Evolutionary conservation across 192 early-diverging fungal species (phyloP), one percentile per base, ranked within the genome.

Genomic region (Haplosporangium gracile): DNA sequence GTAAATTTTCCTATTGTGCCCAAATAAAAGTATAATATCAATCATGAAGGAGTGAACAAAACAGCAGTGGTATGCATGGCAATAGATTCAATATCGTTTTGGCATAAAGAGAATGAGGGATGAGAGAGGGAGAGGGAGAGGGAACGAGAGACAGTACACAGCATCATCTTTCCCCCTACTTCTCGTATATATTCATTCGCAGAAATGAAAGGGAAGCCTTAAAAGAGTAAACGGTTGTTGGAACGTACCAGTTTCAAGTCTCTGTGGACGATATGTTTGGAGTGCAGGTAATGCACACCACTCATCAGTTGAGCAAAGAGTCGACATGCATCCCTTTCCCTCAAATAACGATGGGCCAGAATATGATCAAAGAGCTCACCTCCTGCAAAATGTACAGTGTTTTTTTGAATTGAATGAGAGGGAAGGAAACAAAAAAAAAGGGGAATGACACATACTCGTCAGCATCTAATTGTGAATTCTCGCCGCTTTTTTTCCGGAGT

Each of bases 341-440:
- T 96, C 55, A 99, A 91, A 83, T 97, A 97, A 22, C 96, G 93
- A 82, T 97, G 97, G 1, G 97, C 96, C 60, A 99, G 92, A 80
- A 99, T 98, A 89, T 99, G 95, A 88, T 99, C 98, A 88, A 99
- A 99, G 63, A 99, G 90, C 89, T 99, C 98, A 47, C 98, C 97
- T 78, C 96, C 97, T 93, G 74, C 2, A 68, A 63, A 43, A 78
- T 70, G 73, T 75, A 63, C 45, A 73, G 36, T 45, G 10, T 45
- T 45, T 45, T 45, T 60, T 29, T 55, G 55, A 75, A 49, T 18
- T 49, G 34, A n/a, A 26, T 18, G 57, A 43, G 32, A n/a, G n/a
- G 6, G n/a, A 43, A 20, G 42, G 24, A 5, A n/a, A 55, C 0
- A 18, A 51, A 55, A 55, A n/a, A 22, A 47, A 29, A 43, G 49